Evolutionary conservation across 2,329 filamentous ascomycete species (phyloP), one percentile per base, ranked within the genome.

Genomic region (Cercospora janseana): DNA sequence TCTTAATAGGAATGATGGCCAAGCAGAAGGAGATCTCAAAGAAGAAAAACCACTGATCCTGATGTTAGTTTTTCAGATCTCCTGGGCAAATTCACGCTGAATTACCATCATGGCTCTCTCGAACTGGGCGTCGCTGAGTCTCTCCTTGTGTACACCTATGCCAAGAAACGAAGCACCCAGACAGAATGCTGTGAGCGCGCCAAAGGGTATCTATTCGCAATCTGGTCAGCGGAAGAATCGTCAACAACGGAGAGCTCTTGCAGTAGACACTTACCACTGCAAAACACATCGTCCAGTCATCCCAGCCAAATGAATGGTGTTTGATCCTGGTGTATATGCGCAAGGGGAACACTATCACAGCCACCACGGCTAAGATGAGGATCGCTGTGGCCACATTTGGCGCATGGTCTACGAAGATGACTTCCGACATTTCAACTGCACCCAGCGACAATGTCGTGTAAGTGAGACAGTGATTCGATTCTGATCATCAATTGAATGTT

Each of bases 11-110:
- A 8, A 70, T 66, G 42, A 69, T 64, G 6, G 66, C 57, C 4
- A 63, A 57, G 56, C 67, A 69, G 46, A 66, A 70, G 46, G 69
- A 68, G 41, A 68, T 54, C 43, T 69, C 64, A 40, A 67, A 70
- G 51, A 69, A 59, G 49, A 69, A 69, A 58, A 69, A 69, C 57
- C 62, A 69, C 66, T 68, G 29, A 6, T 1, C 6, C 0, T 2
- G 2, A 13, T n/a, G 37, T 60, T 26, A 58, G 60, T 27, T 18
- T 8, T 10, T 29, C 18, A 10, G 4, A 5, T 13, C 8, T 3
- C 8, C 15, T 16, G 47, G 26, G 6, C 20, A n/a, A 20, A 12
- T 6, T 15, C 13, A n/a, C 4, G 16, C n/a, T 38, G 53, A n/a
- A n/a, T 35, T 58, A 60, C 51, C 57, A 57, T 51, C 61, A 58